Evolutionary conservation across 345 rosid species (phyloP).

Genomic region (Citrus sinensis): DNA sequence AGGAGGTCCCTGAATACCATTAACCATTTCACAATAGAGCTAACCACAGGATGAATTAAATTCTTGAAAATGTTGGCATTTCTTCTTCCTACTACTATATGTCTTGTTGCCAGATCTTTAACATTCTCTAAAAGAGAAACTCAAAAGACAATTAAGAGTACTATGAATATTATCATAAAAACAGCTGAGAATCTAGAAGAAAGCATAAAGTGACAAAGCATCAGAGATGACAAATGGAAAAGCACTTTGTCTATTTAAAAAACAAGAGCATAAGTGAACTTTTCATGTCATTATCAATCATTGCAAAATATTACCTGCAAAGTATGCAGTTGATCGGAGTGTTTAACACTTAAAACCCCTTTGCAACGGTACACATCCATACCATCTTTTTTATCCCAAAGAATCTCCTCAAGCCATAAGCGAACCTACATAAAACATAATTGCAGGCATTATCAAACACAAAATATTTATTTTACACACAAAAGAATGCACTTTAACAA

Average conservation of each 20-base stretch:
- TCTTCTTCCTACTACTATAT: too few relatives aligned
- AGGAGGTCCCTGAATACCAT: too few relatives aligned
- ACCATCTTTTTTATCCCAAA: constrained; percentile 78
- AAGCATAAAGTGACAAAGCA: neutral
- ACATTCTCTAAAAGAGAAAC: neutral
- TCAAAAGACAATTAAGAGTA: neutral
- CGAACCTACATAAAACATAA: constrained; percentile 45
- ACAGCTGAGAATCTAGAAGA: neutral
- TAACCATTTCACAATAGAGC: too few relatives aligned
- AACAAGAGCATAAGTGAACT: constrained; percentile 1
- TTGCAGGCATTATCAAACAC: neutral
- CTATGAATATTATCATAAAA: neutral
- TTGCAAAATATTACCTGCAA: constrained; percentile 60
- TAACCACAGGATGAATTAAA: too few relatives aligned
- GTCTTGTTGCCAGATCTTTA: neutral
- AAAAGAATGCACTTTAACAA: neutral
- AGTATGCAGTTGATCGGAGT: constrained; percentile 77
- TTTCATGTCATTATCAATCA: neutral
- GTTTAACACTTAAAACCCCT: constrained; percentile 62
- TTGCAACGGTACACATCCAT: constrained; percentile 94
- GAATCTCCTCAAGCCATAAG: constrained; percentile 86
- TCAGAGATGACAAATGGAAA: constrained; percentile 5
- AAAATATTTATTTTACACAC: neutral
- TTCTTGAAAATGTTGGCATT: too few relatives aligned
- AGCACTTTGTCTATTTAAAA: neutral